Base-by-base conservation (phyloP, 169 alveolate genomes). In the Eimeria praecox region DNA sequence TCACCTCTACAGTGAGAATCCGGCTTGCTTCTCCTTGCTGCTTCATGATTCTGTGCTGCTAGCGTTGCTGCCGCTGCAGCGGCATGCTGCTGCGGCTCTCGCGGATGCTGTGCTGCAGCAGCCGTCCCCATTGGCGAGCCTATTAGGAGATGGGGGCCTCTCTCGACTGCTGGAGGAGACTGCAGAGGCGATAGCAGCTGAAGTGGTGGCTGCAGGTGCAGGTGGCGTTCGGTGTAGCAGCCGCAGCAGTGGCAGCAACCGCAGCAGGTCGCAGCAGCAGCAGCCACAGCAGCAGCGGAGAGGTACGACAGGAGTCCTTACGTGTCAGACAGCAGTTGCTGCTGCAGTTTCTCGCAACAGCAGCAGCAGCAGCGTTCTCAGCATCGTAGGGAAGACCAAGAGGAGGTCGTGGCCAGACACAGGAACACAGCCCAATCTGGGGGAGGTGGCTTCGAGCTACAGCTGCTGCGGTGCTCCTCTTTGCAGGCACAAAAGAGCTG, bases 61-160 rank as follows among this genome's bases (percentile, higher is more conserved):
- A 35, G 90, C 90, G 42, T 73, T 82, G 90, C 90, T 82, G 90
- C 90, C 90, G 71, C 73, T 82, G 71, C 90, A 82, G 90, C 90
- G 73, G 73, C 90, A 82, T 46, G 90, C 90, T 33, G 90, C 71
- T 49, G 90, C 90, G n/a, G 90, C 90, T 24, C 90, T 82, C 14
- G 90, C 90, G 16, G 90, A 82, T 49, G 90, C 90, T n/a, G 90
- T 82, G 49, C 49, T 82, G 66, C 90, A 82, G 90, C 66, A 52
- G n/a, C 90, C 90, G 14, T 82, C 90, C 16, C 90, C 90, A 14
- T 73, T 82, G 24, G 90, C 71, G 2, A 24, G 46, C 27, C 73
- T 82, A 35, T 49, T 82, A 16, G 73, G 66, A 5, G 90, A 52
- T 6, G 90, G 71, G 90, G 49, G 64, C 24, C 90, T 64, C 90